Evolutionary conservation across 768 basidiomycete genomes (phyloP), one percentile per base, ranked within the genome.

Genomic region (Serendipita sp.): DNA sequence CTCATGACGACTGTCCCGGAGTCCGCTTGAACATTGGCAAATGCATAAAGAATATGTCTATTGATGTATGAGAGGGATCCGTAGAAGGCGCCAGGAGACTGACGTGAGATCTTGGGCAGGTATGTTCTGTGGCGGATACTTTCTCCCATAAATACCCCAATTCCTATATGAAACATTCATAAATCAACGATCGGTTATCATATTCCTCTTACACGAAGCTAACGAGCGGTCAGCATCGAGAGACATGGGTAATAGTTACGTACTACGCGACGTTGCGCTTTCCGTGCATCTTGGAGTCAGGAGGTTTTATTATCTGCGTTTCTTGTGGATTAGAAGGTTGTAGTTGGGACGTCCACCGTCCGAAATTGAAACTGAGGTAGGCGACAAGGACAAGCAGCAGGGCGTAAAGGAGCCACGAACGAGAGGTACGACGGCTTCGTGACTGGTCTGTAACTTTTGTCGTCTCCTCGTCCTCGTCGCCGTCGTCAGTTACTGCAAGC

Each of bases 61-160:
- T 20, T 41, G 3, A 34, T 22, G 22, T 2, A 44, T 16, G 42
- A 9, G 62, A n/a, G 45, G 53, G 45, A 69, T 14, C 66, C 17
- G 48, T 45, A 30, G 33, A 16, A 62, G 33, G 38, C 61, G 53
- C 38, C 41, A 42, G 20, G 38, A 3, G 38, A 75, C 84, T 66
- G 73, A 89, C 88, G 95, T 97, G 67, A 99, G 80, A 71, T 94
- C 85, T 20, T 88, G 72, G 2, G 73, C 81, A 11, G 94, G 96
- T 65, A 97, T 91, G 56, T 81, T 71, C 2, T 85, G 84, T 0
- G 95, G 95, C 38, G 86, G 88, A 71, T 81, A 99, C 73, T 92
- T 94, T 64, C 94, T 80, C 28, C 83, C 96, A 70, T 98, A 98
- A 38, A 98, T 97, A 3, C 91, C 94, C 93, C 92, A 58, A 26